Conservation (phyloP, 306 rosid species). For the Parietaria judaica region DNA sequence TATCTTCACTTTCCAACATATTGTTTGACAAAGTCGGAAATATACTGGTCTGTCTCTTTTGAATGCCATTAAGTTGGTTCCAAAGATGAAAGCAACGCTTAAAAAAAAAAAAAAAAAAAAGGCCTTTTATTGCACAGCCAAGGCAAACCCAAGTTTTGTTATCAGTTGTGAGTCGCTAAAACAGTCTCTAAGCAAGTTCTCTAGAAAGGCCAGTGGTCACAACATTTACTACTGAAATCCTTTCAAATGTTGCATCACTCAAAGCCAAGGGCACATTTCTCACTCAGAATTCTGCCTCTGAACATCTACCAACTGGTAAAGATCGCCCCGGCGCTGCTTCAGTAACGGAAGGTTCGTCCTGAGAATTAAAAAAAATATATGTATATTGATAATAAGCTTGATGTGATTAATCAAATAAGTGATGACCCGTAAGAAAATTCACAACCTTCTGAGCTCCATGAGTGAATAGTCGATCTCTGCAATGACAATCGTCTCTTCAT, state of each 20-base stretch:
- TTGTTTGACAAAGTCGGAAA: not conserved
- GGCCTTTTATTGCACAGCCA: too few species aligned
- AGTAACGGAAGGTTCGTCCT: conserved; percentile 76
- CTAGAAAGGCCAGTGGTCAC: not conserved
- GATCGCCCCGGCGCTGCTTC: conserved; percentile 91
- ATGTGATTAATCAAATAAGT: conserved; percentile 2
- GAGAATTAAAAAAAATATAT: conserved; percentile 21
- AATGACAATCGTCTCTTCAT: conserved; percentile 75
- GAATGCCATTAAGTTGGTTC: too few species aligned
- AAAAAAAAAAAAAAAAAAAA: too few species aligned
- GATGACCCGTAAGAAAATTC: not conserved
- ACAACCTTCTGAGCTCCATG: conserved; percentile 64
- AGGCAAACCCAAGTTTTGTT: too few species aligned
- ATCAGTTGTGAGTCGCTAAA: not conserved
- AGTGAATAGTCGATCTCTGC: conserved; percentile 76
- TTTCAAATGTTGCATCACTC: too few species aligned
- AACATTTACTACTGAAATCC: too few species aligned
- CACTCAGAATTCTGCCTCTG: conserved; percentile 61
- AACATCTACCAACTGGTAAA: conserved; percentile 86
- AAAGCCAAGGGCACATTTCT: not conserved
- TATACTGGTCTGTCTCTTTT: too few species aligned
- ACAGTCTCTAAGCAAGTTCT: not conserved
- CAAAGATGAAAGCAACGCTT: too few species aligned
- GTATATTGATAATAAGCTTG: not conserved
- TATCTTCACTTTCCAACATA: not conserved